Conservation (phyloP, 768 basidiomycete species). For the Termitomyces sp. region DNA sequence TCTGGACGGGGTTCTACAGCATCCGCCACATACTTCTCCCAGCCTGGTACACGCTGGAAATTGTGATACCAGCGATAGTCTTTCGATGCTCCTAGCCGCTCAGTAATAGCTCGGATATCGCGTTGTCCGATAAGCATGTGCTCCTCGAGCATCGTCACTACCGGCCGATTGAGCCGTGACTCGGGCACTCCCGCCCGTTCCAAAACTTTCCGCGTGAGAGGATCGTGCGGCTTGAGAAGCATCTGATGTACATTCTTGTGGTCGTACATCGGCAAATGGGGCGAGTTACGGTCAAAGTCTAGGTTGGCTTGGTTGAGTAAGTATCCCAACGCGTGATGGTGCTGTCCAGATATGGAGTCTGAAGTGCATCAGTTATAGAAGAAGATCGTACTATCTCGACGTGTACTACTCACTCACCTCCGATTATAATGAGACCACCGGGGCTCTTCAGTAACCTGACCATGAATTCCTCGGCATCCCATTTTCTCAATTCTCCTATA, state of each 20-base stretch:
- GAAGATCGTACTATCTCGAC: neutral
- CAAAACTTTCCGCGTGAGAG: conserved; percentile 17
- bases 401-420: conserved; percentile 18
- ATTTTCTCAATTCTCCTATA: conserved; percentile 18
- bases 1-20: conserved; percentile 15
- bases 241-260: conserved; percentile 22
- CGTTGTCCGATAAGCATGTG: conserved; percentile 22
- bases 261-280: conserved; percentile 16
- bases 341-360: conserved; percentile 23
- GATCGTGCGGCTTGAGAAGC: conserved; percentile 19
- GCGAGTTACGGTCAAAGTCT: conserved; percentile 18
- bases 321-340: conserved; percentile 20
- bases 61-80: conserved; percentile 21
- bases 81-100: conserved; percentile 19
- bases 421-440: conserved; percentile 24
- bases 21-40: conserved; percentile 21
- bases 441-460: conserved; percentile 23
- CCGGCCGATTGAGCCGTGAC: conserved; percentile 21
- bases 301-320: conserved; percentile 19
- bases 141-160: conserved; percentile 25
- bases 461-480: conserved; percentile 25
- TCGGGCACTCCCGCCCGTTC: conserved; percentile 21
- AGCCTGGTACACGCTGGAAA: conserved; percentile 21
- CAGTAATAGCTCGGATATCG: conserved; percentile 22
- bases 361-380: neutral